A percentile compares a stretch with the other conserved stretches of the same genome.
Conservation (phyloP, 805 yeast genomes). For the Yamadazyma ubonensis region DNA sequence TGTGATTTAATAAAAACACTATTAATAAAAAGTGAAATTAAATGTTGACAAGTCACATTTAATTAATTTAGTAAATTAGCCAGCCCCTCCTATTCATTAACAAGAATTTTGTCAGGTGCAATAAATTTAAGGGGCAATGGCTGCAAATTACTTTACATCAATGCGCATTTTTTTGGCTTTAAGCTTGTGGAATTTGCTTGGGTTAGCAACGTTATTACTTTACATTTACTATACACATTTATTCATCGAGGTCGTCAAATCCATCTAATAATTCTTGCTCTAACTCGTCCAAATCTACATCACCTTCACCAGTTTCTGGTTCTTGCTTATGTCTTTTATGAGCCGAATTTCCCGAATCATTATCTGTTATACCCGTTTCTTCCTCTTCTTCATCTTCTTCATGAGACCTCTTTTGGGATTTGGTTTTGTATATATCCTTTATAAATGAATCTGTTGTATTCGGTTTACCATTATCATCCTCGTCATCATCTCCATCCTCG, state of each 20-base stretch:
- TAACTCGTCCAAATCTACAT: conserved; percentile 42
- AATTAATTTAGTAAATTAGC: background rate
- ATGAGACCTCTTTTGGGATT: conserved; percentile 18
- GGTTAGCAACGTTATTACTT: conserved; percentile 4
- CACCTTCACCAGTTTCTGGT: background rate
- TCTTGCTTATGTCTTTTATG: conserved; percentile 7
- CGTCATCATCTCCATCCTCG: conserved; percentile 25
- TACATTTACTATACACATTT: conserved; percentile 8
- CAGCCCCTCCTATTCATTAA: too few species aligned
- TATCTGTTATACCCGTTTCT: conserved; percentile 19
- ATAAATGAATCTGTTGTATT: conserved; percentile 25
- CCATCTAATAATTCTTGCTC: conserved; percentile 53
- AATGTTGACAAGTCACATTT: background rate
- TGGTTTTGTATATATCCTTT: conserved; percentile 21
- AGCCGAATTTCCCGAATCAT: background rate
- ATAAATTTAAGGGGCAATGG: background rate
- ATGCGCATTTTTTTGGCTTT: background rate
- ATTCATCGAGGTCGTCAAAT: conserved; percentile 27
- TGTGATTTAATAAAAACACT: too few species aligned
- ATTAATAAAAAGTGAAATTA: too few species aligned
- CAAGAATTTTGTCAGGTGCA: background rate
- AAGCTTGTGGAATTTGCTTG: background rate
- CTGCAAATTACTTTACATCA: background rate
- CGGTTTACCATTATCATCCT: conserved; percentile 8
- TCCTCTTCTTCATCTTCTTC: conserved; percentile 23